Conservation (phyloP, 306 rosid genomes). For the Quercus suber region DNA sequence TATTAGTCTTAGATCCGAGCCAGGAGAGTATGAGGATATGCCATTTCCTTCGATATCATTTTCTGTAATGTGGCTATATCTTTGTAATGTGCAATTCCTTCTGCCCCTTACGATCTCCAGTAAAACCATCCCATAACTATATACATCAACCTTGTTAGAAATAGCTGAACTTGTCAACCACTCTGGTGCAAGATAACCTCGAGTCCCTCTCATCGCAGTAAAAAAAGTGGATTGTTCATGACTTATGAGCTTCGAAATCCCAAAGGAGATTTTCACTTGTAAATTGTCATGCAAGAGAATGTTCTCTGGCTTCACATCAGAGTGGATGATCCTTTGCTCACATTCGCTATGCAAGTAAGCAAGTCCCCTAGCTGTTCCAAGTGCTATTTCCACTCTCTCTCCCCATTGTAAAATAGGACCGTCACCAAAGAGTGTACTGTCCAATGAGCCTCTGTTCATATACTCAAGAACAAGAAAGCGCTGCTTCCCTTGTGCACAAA, state of each 20-base stretch:
- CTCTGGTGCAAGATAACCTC: too few relatives aligned
- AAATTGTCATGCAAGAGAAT: conserved; percentile 63
- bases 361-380: conserved; percentile 90
- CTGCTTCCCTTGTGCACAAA: too few relatives aligned
- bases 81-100: too few relatives aligned
- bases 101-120: too few relatives aligned
- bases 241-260: conserved; percentile 74
- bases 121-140: too few relatives aligned
- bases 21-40: conserved; percentile 52
- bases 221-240: conserved; percentile 71
- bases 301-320: conserved; percentile 34
- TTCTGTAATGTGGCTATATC: conserved; percentile 58
- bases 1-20: conserved; percentile 29
- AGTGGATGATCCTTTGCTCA: conserved; percentile 76
- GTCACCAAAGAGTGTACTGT: conserved; percentile 61
- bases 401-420: conserved; percentile 86
- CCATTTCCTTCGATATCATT: conserved; percentile 45
- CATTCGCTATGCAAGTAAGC: conserved; percentile 80
- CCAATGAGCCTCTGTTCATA: conserved; percentile 81
- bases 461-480: too few relatives aligned
- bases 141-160: too few relatives aligned
- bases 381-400: conserved; percentile 73
- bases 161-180: too few relatives aligned
- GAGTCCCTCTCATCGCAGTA: too few relatives aligned
- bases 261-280: conserved; percentile 80